Evolutionary conservation across 805 yeast species (phyloP).

Genomic region (Metschnikowia kunwiensis): DNA sequence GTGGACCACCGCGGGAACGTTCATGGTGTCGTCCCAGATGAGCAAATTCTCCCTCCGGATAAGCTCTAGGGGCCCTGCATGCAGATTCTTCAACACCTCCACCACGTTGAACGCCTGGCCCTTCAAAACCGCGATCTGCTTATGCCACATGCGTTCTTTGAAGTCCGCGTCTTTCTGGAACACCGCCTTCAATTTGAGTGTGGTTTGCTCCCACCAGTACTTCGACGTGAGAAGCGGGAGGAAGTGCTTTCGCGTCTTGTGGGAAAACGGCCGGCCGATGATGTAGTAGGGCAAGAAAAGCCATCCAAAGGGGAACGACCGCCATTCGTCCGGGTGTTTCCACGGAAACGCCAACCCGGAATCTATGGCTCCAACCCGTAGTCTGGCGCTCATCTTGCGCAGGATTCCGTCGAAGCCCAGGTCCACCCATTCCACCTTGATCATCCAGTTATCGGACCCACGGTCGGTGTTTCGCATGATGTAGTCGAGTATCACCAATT

Average conservation of each 20-base stretch:
- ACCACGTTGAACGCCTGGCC: slow-evolving; percentile 79
- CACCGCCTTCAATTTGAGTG: slow-evolving; percentile 43
- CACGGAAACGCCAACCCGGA: slow-evolving; percentile 75
- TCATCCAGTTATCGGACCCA: slow-evolving; percentile 78
- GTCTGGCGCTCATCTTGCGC: slow-evolving; percentile 8
- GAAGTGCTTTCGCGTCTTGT: slow-evolving; percentile 52
- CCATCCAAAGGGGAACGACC: slow-evolving; percentile 81
- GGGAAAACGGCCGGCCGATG: slow-evolving; percentile 66
- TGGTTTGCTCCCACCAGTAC: slow-evolving; percentile 69
- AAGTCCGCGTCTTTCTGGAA: slow-evolving; percentile 59
- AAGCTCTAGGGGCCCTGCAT: slow-evolving; percentile 66
- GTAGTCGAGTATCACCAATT: slow-evolving; percentile 66
- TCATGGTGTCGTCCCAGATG: slow-evolving; percentile 61
- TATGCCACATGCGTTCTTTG: slow-evolving; percentile 61
- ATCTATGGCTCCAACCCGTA: slow-evolving; percentile 69
- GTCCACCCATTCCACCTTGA: slow-evolving; percentile 47
- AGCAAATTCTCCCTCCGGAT: slow-evolving; percentile 55
- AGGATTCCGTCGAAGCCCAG: slow-evolving; percentile 8
- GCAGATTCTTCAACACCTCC: slow-evolving; percentile 53
- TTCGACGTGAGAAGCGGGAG: slow-evolving; percentile 56
- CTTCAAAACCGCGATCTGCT: slow-evolving; percentile 67
- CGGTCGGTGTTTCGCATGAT: slow-evolving; percentile 74
- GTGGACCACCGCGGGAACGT: slow-evolving; percentile 42
- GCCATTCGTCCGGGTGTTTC: slow-evolving; percentile 82
- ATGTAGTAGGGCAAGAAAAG: slow-evolving; percentile 59